phyloP scores from a whole-genome alignment of 2,329 filamentous ascomycete genomes.

The Pestalotiopsis sp. region DNA sequence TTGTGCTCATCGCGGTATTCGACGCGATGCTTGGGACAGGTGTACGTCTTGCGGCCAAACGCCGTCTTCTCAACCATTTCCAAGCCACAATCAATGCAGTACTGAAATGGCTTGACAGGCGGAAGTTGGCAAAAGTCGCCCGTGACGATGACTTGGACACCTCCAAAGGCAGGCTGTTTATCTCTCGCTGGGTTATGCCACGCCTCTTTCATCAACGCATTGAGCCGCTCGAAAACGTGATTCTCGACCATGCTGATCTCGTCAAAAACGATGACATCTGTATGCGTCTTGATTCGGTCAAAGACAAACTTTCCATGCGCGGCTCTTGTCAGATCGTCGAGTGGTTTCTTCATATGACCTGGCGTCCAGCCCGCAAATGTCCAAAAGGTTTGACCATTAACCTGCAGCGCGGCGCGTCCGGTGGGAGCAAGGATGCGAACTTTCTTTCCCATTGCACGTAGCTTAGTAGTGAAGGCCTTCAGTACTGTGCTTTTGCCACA shows the following conservation, averaged over 20 bases:
- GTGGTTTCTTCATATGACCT: constrained; percentile 42
- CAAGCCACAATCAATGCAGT: constrained; percentile 52
- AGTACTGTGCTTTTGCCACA: constrained; percentile 61
- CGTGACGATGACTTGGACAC: constrained; percentile 57
- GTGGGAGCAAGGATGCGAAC: constrained; percentile 63
- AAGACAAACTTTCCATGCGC: constrained; percentile 34
- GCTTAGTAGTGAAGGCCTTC: constrained; percentile 45
- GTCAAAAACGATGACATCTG: constrained; percentile 63
- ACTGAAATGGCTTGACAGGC: constrained; percentile 57
- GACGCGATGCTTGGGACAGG: constrained; percentile 35
- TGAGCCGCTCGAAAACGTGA: constrained; percentile 53
- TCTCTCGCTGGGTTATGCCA: constrained; percentile 16
- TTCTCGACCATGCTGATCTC: constrained; percentile 69
- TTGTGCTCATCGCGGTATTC: constrained; percentile 51
- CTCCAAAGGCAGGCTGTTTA: constrained; percentile 37
- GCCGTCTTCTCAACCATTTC: constrained; percentile 21
- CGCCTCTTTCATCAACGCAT: constrained; percentile 45
- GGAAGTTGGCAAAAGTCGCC: constrained; percentile 65
- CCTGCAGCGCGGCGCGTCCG: constrained; percentile 58
- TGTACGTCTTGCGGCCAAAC: constrained; percentile 24
- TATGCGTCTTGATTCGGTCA: constrained; percentile 38
- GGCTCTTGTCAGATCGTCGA: constrained; percentile 34
- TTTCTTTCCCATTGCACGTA: constrained; percentile 33
- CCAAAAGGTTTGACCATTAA: constrained; percentile 59
- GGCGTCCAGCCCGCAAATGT: constrained; percentile 60